Conservation (phyloP, 805 yeast genomes). For the Dipodascus geniculatus region DNA sequence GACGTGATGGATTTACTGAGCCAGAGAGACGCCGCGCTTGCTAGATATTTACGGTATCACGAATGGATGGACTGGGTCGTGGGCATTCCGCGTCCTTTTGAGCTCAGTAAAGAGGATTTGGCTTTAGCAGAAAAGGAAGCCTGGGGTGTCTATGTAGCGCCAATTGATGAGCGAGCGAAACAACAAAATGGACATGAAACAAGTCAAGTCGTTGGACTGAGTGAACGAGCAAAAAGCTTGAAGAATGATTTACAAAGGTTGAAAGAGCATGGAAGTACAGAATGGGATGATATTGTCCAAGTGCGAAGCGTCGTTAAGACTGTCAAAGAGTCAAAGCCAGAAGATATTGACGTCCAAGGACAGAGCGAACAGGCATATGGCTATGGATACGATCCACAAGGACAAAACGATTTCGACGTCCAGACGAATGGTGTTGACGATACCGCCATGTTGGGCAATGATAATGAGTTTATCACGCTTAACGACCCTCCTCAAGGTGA, state of each 20-base stretch:
- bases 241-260: not conserved
- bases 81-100: constrained; percentile 24
- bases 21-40: constrained; percentile 31
- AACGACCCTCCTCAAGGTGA: not conserved
- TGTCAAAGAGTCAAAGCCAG: not conserved
- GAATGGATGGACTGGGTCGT: constrained; percentile 33
- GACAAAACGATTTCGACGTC: not conserved
- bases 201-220: not conserved
- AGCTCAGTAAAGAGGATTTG: constrained; percentile 16
- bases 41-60: constrained; percentile 31
- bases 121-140: constrained; percentile 6
- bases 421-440: not conserved
- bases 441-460: not conserved
- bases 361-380: constrained; percentile 8
- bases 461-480: not conserved
- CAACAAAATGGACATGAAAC: not conserved
- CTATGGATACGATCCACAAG: constrained; percentile 7
- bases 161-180: not conserved
- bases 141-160: not conserved
- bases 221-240: not conserved
- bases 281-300: not conserved
- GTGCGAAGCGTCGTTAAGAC: not conserved
- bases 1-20: constrained; percentile 24
- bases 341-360: not conserved
- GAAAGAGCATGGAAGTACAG: not conserved